Evolutionary conservation across 148 eudicot species (phyloP).

Genomic region (Persicaria tinctoria): DNA sequence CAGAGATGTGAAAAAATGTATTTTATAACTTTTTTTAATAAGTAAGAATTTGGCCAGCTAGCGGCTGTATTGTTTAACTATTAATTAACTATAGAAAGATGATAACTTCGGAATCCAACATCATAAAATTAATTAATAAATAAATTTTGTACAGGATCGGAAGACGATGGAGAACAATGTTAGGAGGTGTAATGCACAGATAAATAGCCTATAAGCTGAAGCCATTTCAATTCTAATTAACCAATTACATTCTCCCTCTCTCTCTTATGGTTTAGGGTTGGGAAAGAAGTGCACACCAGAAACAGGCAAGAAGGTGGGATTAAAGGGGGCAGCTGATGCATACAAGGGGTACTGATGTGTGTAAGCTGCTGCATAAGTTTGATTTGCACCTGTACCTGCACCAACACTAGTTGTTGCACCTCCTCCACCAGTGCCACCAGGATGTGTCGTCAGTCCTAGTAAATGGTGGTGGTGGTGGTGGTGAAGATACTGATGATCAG

Average conservation of each 20-base stretch:
- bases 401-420: background rate
- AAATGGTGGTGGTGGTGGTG: constrained; percentile 22
- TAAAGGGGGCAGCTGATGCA: constrained; percentile 26
- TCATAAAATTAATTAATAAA: too few relatives aligned
- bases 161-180: too few relatives aligned
- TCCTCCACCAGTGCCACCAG: background rate
- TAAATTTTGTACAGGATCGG: too few relatives aligned
- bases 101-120: too few relatives aligned
- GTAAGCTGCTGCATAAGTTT: background rate
- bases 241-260: background rate
- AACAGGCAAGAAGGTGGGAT: constrained; percentile 28
- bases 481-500: constrained; percentile 19
- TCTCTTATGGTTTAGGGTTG: constrained; percentile 38
- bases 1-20: too few relatives aligned
- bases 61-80: too few relatives aligned
- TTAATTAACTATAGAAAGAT: too few relatives aligned
- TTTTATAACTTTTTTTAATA: too few relatives aligned
- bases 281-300: constrained; percentile 53
- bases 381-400: constrained; percentile 17
- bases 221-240: background rate
- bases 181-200: background rate
- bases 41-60: too few relatives aligned
- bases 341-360: constrained; percentile 17
- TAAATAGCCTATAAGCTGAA: background rate
- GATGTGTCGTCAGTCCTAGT: constrained; percentile 10